phyloP scores from a whole-genome alignment of 805 yeast species.

The Metschnikowia arizonensis region DNA sequence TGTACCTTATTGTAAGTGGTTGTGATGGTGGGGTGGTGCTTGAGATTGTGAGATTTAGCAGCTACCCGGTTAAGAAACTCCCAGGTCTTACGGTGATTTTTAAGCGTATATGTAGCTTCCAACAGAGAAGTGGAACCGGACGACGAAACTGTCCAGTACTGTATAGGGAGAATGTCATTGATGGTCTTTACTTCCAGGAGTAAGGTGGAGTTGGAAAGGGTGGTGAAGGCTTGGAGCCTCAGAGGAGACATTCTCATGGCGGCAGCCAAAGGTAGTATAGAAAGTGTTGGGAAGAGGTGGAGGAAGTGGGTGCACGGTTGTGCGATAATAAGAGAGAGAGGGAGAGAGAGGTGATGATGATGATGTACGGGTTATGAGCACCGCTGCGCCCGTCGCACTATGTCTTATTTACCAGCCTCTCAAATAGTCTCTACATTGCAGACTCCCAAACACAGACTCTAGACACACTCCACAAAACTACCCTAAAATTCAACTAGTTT shows the following conservation, averaged over 20 bases:
- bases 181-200: constrained; percentile 32
- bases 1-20: constrained; percentile 60
- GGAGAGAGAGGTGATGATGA: no score
- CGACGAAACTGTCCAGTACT: constrained; percentile 9
- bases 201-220: constrained; percentile 5
- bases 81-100: constrained; percentile 62
- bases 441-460: no score
- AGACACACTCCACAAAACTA: no score
- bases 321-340: not conserved
- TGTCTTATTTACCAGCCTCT: no score
- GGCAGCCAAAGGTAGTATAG: not conserved
- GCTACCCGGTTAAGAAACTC: constrained; percentile 57
- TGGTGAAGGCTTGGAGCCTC: constrained; percentile 4
- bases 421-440: no score
- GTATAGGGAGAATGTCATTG: constrained; percentile 46
- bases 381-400: no score
- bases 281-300: no score
- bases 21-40: constrained; percentile 69
- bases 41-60: constrained; percentile 50
- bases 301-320: constrained; percentile 1
- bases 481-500: no score
- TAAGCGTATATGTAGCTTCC: constrained; percentile 39
- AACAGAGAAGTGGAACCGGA: constrained; percentile 16
- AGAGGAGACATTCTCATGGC: not conserved
- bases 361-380: not conserved